These are phyloP conservation scores for Penicillium sp. DNA, from an alignment of 2,329 filamentous ascomycete genomes.

Conservation along the genomic window DNA sequence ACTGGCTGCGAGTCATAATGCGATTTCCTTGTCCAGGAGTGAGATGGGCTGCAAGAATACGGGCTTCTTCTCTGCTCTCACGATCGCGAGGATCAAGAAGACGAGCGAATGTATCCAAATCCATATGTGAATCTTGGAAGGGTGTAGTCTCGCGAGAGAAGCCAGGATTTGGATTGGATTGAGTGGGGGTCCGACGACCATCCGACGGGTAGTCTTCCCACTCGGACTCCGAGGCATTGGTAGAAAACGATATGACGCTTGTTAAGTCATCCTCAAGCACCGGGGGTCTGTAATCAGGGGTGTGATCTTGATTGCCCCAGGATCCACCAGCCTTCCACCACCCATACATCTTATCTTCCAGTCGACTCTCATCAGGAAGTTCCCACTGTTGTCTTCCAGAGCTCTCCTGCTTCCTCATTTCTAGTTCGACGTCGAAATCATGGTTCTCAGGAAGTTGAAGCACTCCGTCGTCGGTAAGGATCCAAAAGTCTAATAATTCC, in stretches of 20 bases:
- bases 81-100: slow-evolving; percentile 77
- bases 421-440: slow-evolving; percentile 76
- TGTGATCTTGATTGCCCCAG: slow-evolving; percentile 80
- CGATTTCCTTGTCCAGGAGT: slow-evolving; percentile 52
- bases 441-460: slow-evolving; percentile 60
- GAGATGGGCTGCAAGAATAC: slow-evolving; percentile 77
- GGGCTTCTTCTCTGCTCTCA: slow-evolving; percentile 79
- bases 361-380: slow-evolving; percentile 60
- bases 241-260: slow-evolving; percentile 72
- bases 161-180: slow-evolving; percentile 57
- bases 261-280: slow-evolving; percentile 68
- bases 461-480: slow-evolving; percentile 54
- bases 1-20: slow-evolving; percentile 80
- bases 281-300: slow-evolving; percentile 70
- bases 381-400: slow-evolving; percentile 43
- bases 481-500: slow-evolving; percentile 53
- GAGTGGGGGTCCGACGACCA: slow-evolving; percentile 70
- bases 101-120: slow-evolving; percentile 69
- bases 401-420: slow-evolving; percentile 66
- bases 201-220: slow-evolving; percentile 51
- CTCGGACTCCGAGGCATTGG: slow-evolving; percentile 52
- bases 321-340: slow-evolving; percentile 84
- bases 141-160: slow-evolving; percentile 51
- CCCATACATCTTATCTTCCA: slow-evolving; percentile 74
- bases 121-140: slow-evolving; percentile 62